These are phyloP conservation scores for Lactarius hatsudake DNA, from an alignment of 768 basidiomycete species.

Conservation along the genomic window DNA sequence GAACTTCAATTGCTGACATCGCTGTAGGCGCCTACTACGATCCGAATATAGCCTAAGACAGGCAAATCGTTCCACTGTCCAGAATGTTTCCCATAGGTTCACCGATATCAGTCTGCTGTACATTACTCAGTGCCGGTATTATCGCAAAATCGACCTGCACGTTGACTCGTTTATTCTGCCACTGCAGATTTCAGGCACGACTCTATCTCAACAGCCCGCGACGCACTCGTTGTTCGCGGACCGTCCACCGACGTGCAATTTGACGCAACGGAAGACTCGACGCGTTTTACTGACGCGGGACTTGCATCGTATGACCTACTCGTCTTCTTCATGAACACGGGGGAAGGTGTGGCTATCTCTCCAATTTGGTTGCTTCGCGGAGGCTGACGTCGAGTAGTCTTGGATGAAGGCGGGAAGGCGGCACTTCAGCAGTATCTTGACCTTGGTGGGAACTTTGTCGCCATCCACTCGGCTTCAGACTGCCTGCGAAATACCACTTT, in stretches of 20 bases:
- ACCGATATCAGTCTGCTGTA: neutral
- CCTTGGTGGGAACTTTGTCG: conserved; percentile 46
- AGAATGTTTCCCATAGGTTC: neutral
- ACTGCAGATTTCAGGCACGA: conserved; percentile 49
- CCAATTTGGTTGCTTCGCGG: neutral
- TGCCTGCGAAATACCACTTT: conserved; percentile 41
- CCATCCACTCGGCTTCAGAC: conserved; percentile 46
- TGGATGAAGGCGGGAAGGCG: conserved; percentile 39
- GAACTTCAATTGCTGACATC: neutral
- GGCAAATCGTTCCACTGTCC: neutral
- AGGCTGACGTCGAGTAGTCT: conserved; percentile 33
- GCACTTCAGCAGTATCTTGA: conserved; percentile 45
- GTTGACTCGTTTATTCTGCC: conserved; percentile 40
- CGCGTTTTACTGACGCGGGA: conserved; percentile 41
- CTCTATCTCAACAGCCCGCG: conserved; percentile 48
- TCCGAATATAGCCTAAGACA: neutral
- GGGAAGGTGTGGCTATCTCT: conserved; percentile 38
- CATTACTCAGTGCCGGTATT: neutral
- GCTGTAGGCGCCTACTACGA: neutral
- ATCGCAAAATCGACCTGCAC: conserved; percentile 1
- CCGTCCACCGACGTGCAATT: conserved; percentile 39
- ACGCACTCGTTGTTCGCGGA: conserved; percentile 36
- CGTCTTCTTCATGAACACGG: conserved; percentile 46
- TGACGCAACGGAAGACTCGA: conserved; percentile 44
- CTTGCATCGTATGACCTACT: conserved; percentile 43